Evolutionary conservation across 2,329 filamentous ascomycete genomes (phyloP), one percentile per base, ranked within the genome.

Genomic region (Hymenoscyphus salicellus): DNA sequence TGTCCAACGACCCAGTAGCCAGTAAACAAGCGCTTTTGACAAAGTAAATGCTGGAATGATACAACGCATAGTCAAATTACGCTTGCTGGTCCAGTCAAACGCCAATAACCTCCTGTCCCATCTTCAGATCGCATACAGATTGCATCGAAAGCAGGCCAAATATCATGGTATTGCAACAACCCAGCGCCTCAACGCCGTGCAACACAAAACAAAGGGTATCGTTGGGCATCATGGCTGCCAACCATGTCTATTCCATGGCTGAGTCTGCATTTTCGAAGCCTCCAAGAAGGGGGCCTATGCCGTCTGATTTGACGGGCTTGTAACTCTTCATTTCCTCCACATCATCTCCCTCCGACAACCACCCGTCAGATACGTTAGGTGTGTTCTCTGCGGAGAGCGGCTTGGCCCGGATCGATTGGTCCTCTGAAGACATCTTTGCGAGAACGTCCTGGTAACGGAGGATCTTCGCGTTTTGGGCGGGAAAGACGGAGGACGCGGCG

Each of bases 401-500:
- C 67, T 69, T 71, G 69, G 69, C 55, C 58, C 61, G 64, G 58
- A 62, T 82, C 77, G 57, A 80, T 81, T 43, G 78, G 62, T 85
- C 81, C 17, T 79, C 75, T 38, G 78, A 74, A 17, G 81, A 82
- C 10, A 89, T 80, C 70, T 85, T 87, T 20, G 85, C 84, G 17
- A 89, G 80, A 58, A 89, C 81, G 69, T 83, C 83, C 70, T 87
- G 85, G 73, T 88, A 89, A 62, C 83, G 84, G 59, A 83, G 79
- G 28, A 85, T 75, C 64, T 83, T 82, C 56, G 82, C 79, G 66
- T 86, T 84, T 72, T 86, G 84, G 58, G 81, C 82, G 60, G 83
- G 79, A 69, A 83, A 82, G 30, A 77, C 77, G 61, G 67, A 67
- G 46, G 63, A 62, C 49, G 77, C 71, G 69, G 79, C 71, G 66